Percentiles rank a stretch among this genome's conserved stretches.
Evolutionary conservation across 257 asterid species (phyloP).

Genomic region (Cinchona pubescens): DNA sequence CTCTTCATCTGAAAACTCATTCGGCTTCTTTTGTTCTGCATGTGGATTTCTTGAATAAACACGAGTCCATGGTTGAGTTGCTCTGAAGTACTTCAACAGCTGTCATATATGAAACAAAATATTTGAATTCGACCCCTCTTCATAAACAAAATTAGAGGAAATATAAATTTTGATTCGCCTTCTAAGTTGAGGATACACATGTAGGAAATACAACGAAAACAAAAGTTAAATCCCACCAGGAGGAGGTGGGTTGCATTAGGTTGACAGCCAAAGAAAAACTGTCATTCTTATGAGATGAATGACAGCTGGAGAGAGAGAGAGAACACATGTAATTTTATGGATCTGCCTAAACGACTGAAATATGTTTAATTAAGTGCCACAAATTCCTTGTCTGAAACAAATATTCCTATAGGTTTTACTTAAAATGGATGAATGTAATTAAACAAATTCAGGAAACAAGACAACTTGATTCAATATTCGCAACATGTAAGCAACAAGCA

Average conservation of each 20-base stretch:
- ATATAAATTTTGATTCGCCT: neutral
- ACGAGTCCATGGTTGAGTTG: constrained; percentile 74
- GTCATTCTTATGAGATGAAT: no score
- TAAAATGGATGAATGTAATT: no score
- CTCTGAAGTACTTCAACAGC: constrained; percentile 48
- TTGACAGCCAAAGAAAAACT: no score
- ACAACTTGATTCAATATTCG: neutral
- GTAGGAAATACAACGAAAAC: no score
- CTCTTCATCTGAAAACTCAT: constrained; percentile 41
- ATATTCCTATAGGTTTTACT: neutral
- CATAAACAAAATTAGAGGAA: neutral
- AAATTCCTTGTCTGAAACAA: no score
- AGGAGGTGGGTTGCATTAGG: no score
- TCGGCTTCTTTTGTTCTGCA: constrained; percentile 40
- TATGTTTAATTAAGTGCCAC: neutral
- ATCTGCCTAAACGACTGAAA: no score
- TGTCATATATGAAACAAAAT: constrained; percentile 24
- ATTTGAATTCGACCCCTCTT: neutral
- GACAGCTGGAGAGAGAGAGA: no score
- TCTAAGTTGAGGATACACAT: no score
- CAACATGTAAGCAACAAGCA: neutral
- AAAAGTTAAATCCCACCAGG: no score
- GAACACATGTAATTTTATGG: no score
- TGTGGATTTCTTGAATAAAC: constrained; percentile 33
- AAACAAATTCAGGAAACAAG: neutral